Percentiles rank a stretch among this genome's conserved stretches.
These are phyloP conservation scores for Calonectria multiphialidica DNA, from an alignment of 2,329 filamentous ascomycete species.

Conservation along the genomic window DNA sequence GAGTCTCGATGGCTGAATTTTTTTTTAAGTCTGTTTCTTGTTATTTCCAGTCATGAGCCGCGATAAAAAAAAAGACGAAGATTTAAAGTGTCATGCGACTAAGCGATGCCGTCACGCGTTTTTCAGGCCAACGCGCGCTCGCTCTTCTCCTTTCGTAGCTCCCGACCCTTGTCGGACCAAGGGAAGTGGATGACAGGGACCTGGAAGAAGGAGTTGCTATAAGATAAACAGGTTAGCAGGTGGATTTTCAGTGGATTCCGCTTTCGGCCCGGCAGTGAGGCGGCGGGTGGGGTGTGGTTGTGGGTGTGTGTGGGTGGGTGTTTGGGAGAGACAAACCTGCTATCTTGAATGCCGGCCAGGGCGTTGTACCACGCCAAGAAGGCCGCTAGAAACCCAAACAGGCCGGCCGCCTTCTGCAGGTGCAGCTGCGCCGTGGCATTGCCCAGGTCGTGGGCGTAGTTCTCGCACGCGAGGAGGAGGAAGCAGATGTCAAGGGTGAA, in stretches of 20 bases:
- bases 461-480: conserved; percentile 76
- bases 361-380: conserved; percentile 92
- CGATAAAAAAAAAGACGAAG: conserved; percentile 22
- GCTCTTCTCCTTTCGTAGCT: conserved; percentile 63
- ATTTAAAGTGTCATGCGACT: conserved; percentile 32
- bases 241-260: not conserved
- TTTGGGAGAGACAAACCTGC: conserved; percentile 70
- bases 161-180: conserved; percentile 85
- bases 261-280: not conserved
- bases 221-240: conserved; percentile 48
- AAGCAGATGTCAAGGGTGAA: conserved; percentile 82
- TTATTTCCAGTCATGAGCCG: conserved; percentile 15
- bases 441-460: conserved; percentile 68
- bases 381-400: conserved; percentile 84
- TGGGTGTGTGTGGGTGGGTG: no score
- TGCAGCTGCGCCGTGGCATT: conserved; percentile 56
- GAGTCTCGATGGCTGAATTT: conserved; percentile 7
- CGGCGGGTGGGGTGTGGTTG: conserved; percentile 10
- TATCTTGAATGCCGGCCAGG: conserved; percentile 83
- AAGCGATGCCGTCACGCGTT: conserved; percentile 18
- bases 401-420: conserved; percentile 78
- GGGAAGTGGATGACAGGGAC: conserved; percentile 95
- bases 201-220: conserved; percentile 88
- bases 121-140: conserved; percentile 41
- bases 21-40: no score